A percentile compares a stretch with the other conserved stretches of the same genome.
Evolutionary conservation across 148 eudicot genomes (phyloP).

Genomic region (Rhododendron henanense): DNA sequence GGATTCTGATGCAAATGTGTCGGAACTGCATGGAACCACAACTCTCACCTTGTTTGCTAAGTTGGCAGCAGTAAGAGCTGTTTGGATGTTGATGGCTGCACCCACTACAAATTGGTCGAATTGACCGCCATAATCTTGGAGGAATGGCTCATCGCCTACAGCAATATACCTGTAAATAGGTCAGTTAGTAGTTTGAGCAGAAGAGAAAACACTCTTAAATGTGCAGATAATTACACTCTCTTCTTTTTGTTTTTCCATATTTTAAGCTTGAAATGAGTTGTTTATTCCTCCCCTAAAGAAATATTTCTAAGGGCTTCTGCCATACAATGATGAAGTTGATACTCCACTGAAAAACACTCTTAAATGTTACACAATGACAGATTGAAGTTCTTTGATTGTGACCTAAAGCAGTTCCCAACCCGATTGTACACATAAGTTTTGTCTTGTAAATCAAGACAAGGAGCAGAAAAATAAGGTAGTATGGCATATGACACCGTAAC

Average conservation of each 20-base stretch:
- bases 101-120: constrained; percentile 65
- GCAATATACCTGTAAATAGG: constrained; percentile 63
- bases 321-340: neutral
- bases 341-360: neutral
- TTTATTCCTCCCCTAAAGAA: neutral
- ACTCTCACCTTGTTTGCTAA: constrained; percentile 58
- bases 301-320: neutral
- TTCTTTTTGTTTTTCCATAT: neutral
- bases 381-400: neutral
- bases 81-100: constrained; percentile 75
- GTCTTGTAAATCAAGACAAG: neutral
- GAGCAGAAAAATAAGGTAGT: neutral
- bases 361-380: neutral
- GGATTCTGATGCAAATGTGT: constrained; percentile 56
- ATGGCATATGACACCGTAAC: neutral
- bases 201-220: neutral
- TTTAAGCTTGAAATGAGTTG: neutral
- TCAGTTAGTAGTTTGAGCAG: constrained; percentile 6
- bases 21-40: constrained; percentile 80
- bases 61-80: constrained; percentile 58
- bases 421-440: neutral
- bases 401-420: neutral
- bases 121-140: constrained; percentile 54
- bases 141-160: constrained; percentile 78
- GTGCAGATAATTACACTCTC: neutral